These are phyloP conservation scores for Fusarium gaditjirri DNA, from an alignment of 2,329 filamentous ascomycete species.

Conservation along the genomic window DNA sequence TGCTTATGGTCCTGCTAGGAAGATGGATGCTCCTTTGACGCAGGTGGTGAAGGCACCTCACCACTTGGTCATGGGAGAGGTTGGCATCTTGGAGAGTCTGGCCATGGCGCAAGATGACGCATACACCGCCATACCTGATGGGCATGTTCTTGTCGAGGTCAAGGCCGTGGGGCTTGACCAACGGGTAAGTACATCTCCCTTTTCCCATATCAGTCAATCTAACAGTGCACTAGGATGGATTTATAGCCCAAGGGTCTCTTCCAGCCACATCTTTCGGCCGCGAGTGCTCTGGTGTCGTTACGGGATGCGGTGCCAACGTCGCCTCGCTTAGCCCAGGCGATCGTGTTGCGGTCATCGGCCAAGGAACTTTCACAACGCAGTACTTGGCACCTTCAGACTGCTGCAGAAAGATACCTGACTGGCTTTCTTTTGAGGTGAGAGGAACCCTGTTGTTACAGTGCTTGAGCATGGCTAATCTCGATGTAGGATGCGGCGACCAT, in stretches of 20 bases:
- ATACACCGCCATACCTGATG: not conserved
- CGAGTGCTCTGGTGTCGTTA: conserved; percentile 34
- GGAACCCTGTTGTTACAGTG: not conserved
- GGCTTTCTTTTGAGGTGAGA: conserved; percentile 38
- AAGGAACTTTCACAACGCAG: conserved; percentile 35
- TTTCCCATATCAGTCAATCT: not conserved
- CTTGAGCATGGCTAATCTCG: not conserved
- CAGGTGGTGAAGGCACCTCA: conserved; percentile 22
- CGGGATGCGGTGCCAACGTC: conserved; percentile 25
- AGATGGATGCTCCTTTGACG: conserved; percentile 15
- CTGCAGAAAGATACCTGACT: conserved; percentile 36
- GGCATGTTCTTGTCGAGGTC: conserved; percentile 37
- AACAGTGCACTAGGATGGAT: conserved; percentile 26
- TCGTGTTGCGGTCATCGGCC: conserved; percentile 36
- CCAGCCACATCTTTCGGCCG: conserved; percentile 33
- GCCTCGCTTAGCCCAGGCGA: conserved; percentile 26
- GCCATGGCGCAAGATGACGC: conserved; percentile 33
- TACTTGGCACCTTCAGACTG: conserved; percentile 31
- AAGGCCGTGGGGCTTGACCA: conserved; percentile 36
- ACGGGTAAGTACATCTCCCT: conserved; percentile 18
- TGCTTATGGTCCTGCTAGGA: conserved; percentile 35
- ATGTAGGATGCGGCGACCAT: conserved; percentile 33
- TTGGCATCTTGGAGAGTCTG: conserved; percentile 36
- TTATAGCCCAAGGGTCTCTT: conserved; percentile 35
- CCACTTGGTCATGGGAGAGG: conserved; percentile 33